A percentile compares a stretch with the other conserved stretches of the same genome.
Evolutionary conservation across 148 eudicot genomes (phyloP).

Genomic region (Dysphania ambrosioides): DNA sequence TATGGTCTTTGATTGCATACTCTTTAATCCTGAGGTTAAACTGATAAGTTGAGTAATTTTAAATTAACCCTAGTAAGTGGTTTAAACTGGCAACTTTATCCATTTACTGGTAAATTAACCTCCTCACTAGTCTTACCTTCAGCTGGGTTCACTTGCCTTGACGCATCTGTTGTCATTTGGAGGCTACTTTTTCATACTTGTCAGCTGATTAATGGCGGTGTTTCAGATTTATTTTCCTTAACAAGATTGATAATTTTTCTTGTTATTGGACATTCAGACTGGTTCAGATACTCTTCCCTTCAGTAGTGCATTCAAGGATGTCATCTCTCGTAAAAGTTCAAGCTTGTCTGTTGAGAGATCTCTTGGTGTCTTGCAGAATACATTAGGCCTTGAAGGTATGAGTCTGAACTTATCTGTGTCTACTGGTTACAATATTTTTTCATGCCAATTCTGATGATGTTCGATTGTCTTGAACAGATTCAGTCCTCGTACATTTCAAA

Average conservation of each 20-base stretch:
- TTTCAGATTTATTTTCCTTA: neutral
- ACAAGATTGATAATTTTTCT: slow-evolving; percentile 8
- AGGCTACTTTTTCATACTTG: neutral
- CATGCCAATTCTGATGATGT: slow-evolving; percentile 1
- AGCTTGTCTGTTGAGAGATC: slow-evolving; percentile 53
- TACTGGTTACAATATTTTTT: slow-evolving; percentile 9
- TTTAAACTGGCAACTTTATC: neutral
- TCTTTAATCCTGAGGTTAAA: neutral
- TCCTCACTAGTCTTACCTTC: neutral
- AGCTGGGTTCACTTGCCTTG: neutral
- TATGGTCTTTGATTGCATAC: neutral
- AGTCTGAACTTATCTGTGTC: slow-evolving; percentile 1
- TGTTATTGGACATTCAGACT: slow-evolving; percentile 46
- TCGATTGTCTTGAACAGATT: slow-evolving; percentile 50
- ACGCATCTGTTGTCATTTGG: neutral
- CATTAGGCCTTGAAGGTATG: slow-evolving; percentile 53
- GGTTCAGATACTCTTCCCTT: slow-evolving; percentile 80
- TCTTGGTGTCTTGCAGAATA: slow-evolving; percentile 50
- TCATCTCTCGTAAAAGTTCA: slow-evolving; percentile 54
- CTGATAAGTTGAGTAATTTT: neutral
- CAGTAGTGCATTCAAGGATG: slow-evolving; percentile 89
- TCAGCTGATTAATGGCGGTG: slow-evolving; percentile 4
- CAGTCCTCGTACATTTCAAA: slow-evolving; percentile 69
- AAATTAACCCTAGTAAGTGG: no score
- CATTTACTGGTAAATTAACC: neutral